These are phyloP conservation scores for Graphiopsis chlorocephala DNA, from an alignment of 2,329 filamentous ascomycete species.

Conservation along the genomic window DNA sequence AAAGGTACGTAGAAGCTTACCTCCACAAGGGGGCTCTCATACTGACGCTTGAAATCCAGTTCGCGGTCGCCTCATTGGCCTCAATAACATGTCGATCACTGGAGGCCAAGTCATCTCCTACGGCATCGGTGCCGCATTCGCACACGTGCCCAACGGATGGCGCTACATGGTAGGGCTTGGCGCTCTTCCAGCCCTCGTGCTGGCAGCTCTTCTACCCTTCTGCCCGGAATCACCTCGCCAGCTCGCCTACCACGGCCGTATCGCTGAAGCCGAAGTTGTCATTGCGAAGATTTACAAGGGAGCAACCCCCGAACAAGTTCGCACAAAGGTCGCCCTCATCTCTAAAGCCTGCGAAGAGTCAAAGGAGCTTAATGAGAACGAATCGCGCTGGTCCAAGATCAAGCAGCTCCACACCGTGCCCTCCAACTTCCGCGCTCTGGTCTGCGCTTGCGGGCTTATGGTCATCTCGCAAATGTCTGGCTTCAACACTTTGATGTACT, in stretches of 20 bases:
- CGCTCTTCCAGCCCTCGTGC: slow-evolving; percentile 36
- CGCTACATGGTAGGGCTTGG: slow-evolving; percentile 37
- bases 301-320: slow-evolving; percentile 22
- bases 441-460: slow-evolving; percentile 76
- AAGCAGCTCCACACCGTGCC: slow-evolving; percentile 39
- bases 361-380: slow-evolving; percentile 26
- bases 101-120: slow-evolving; percentile 36
- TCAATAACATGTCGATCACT: slow-evolving; percentile 31
- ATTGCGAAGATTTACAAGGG: slow-evolving; percentile 38
- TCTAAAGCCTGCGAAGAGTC: slow-evolving; percentile 35
- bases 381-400: slow-evolving; percentile 33
- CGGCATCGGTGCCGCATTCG: slow-evolving; percentile 35
- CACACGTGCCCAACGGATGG: slow-evolving; percentile 33
- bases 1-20: slow-evolving; percentile 30
- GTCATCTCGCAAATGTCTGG: slow-evolving; percentile 50
- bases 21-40: background rate
- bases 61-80: slow-evolving; percentile 41
- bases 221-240: slow-evolving; percentile 40
- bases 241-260: slow-evolving; percentile 38
- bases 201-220: slow-evolving; percentile 34
- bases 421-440: slow-evolving; percentile 50
- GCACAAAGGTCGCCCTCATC: slow-evolving; percentile 26
- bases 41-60: slow-evolving; percentile 31
- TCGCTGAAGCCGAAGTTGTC: slow-evolving; percentile 34
- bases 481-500: slow-evolving; percentile 75